Evolutionary conservation across 139 green algal genomes (phyloP).

Genomic region (Asterochloris erici): DNA sequence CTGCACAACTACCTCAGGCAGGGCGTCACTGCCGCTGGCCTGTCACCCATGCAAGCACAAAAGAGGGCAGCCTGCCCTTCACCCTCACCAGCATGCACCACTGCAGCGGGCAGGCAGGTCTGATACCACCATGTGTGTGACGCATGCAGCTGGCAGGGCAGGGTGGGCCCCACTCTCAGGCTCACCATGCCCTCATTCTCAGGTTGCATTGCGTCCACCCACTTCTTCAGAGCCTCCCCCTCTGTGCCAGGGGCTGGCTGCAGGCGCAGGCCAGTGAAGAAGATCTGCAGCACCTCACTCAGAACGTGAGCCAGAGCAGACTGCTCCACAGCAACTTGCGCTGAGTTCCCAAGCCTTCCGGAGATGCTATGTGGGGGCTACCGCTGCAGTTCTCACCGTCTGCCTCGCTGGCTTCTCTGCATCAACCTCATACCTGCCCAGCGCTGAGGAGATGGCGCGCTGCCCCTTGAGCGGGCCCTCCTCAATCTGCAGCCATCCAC

Average conservation of each 20-base stretch:
- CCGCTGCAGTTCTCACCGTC: not conserved
- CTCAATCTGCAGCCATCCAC: too few species aligned
- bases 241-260: not conserved
- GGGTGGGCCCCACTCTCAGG: not conserved
- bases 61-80: not conserved
- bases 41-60: not conserved
- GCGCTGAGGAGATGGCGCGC: not conserved
- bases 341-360: not conserved
- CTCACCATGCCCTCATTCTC: conserved; percentile 8
- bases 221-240: not conserved
- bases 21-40: too few species aligned
- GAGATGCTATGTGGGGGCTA: not conserved
- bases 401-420: not conserved
- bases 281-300: not conserved
- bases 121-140: not conserved
- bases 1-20: not conserved
- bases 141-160: not conserved
- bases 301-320: not conserved
- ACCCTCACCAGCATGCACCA: not conserved
- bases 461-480: too few species aligned
- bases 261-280: conserved; percentile 5
- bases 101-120: not conserved
- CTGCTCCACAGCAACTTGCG: not conserved
- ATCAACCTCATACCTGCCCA: not conserved
- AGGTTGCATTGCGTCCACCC: conserved; percentile 7